phyloP scores from a whole-genome alignment of 83 land plant species.

The Picea mariana region DNA sequence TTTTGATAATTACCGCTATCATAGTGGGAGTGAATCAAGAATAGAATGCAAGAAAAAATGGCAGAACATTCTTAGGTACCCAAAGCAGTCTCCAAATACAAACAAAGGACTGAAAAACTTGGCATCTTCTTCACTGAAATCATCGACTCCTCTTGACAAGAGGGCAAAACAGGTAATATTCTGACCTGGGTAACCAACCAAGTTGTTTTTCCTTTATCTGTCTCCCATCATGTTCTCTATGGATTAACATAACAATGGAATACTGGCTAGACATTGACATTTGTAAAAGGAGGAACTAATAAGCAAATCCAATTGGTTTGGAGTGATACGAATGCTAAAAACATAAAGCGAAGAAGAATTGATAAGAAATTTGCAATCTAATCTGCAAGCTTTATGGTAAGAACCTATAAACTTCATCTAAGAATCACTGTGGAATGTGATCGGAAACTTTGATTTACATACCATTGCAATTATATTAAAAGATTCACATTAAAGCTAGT shows the following conservation, averaged over 20 bases:
- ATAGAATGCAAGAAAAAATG: constrained; percentile 26
- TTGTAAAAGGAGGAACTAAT: constrained; percentile 40
- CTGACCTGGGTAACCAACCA: not conserved
- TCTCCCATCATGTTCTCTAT: not conserved
- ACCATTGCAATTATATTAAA: too few relatives aligned
- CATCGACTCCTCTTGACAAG: constrained; percentile 69
- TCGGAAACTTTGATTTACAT: too few relatives aligned
- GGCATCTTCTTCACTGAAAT: constrained; percentile 9
- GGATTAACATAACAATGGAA: not conserved
- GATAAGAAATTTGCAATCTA: not conserved
- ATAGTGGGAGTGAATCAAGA: constrained; percentile 28
- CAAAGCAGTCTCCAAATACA: constrained; percentile 1
- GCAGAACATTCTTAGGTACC: constrained; percentile 26
- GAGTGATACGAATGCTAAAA: constrained; percentile 24
- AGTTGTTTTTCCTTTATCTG: not conserved
- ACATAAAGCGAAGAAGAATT: constrained; percentile 20
- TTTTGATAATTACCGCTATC: constrained; percentile 49
- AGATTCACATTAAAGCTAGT: too few relatives aligned
- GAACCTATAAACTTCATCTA: too few relatives aligned
- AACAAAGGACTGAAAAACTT: constrained; percentile 11
- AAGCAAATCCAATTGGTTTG: constrained; percentile 66
- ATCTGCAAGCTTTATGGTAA: too few relatives aligned
- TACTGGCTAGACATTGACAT: constrained; percentile 45
- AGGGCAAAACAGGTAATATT: constrained; percentile 55
- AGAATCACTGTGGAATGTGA: too few relatives aligned